These are phyloP conservation scores for Euphrasia confusa DNA, from an alignment of 257 asterid species.

Conservation along the genomic window DNA sequence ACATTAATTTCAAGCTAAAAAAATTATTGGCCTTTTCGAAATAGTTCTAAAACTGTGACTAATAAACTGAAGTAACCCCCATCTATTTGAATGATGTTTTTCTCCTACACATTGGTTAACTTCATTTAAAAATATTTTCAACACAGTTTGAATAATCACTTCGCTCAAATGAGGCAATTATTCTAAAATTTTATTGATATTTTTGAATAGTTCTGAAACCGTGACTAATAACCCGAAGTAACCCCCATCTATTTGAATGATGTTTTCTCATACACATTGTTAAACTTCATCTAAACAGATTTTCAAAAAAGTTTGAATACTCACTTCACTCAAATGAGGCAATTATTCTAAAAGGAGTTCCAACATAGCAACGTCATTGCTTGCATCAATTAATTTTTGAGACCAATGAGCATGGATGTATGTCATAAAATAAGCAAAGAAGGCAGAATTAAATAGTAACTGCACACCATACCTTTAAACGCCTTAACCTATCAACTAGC, in stretches of 20 bases:
- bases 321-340: background rate
- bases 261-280: constrained; percentile 2
- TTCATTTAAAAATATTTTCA: constrained; percentile 10
- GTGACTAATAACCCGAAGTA: constrained; percentile 18
- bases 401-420: constrained; percentile 7
- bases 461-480: constrained; percentile 63
- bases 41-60: background rate
- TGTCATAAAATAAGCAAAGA: constrained; percentile 15
- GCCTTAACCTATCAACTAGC: constrained; percentile 67
- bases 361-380: background rate
- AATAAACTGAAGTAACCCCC: constrained; percentile 19
- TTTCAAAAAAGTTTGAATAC: constrained; percentile 19
- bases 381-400: constrained; percentile 9
- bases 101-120: constrained; percentile 7
- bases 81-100: background rate
- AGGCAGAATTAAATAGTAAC: constrained; percentile 6
- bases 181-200: background rate
- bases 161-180: background rate
- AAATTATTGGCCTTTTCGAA: background rate
- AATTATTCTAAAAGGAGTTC: background rate
- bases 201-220: background rate
- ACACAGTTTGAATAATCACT: constrained; percentile 20
- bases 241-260: constrained; percentile 2
- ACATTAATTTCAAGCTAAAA: background rate
- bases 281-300: constrained; percentile 10